Percentiles rank a stretch among this genome's conserved stretches.
These are phyloP conservation scores for Ceratocystis alfenasii DNA, from an alignment of 2,329 filamentous ascomycete genomes.

Conservation along the genomic window DNA sequence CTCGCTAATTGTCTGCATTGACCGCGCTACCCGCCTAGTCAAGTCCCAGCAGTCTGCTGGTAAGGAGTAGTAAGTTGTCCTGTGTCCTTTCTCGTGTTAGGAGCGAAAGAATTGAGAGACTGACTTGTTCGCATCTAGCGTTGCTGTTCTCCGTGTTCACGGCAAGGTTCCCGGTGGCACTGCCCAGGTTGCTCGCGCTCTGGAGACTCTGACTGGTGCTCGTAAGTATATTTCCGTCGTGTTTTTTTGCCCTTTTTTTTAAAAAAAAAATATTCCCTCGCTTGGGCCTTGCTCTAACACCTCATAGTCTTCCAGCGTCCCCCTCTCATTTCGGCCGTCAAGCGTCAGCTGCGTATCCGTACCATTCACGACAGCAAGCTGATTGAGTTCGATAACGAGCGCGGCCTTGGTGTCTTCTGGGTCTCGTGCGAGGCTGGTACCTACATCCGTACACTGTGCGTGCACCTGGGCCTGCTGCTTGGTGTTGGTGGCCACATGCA, in stretches of 20 bases:
- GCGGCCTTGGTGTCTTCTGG: conserved; percentile 97
- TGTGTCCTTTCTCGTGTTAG: not conserved
- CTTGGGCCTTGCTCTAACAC: not conserved
- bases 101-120: not conserved
- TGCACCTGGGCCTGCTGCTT: conserved; percentile 66
- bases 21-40: conserved; percentile 91
- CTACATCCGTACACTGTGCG: conserved; percentile 96
- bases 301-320: conserved; percentile 54
- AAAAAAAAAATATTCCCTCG: not conserved
- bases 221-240: conserved; percentile 26
- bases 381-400: conserved; percentile 95
- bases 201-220: conserved; percentile 92
- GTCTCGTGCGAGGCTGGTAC: conserved; percentile 95
- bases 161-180: conserved; percentile 90
- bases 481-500: conserved; percentile 96
- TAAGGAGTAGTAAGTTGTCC: conserved; percentile 63
- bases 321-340: conserved; percentile 94
- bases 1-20: conserved; percentile 88
- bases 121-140: conserved; percentile 29
- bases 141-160: conserved; percentile 87
- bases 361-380: conserved; percentile 97
- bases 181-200: conserved; percentile 80
- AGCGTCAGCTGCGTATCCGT: conserved; percentile 94
- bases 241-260: not conserved
- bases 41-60: conserved; percentile 98